Evolutionary conservation across 345 rosid genomes (phyloP), one percentile per base, ranked within the genome.

Genomic region (Eucalyptus cloeziana): DNA sequence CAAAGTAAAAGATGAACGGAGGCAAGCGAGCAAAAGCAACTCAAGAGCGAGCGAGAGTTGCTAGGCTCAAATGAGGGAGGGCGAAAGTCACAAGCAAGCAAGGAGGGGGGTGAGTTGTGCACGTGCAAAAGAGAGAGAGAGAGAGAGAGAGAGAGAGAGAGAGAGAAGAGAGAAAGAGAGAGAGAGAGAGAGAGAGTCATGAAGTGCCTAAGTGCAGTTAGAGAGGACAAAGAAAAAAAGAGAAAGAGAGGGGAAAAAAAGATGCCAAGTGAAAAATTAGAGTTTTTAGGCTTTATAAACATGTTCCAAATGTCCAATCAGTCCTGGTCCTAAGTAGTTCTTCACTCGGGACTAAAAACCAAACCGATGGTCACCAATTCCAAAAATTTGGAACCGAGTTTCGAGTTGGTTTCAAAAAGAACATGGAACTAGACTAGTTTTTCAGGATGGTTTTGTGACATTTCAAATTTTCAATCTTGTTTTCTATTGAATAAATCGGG

Each of bases 281-380:
- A 56, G 30, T 22, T 56, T 56, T 56, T 22, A 56, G 56, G 56
- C 56, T 52, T 56, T 56, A 56, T 56, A 56, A 56, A 56, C 62
- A 22, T 24, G 27, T 56, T 56, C 62, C 11, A 24, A 22, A 56
- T 56, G 13, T 56, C 62, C 62, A 56, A 56, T 56, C 30, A 56
- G 0, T 56, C 12, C 0, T 4, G 5, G 9, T 56, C 62, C 30
- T 56, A 56, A 24, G 30, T 56, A 24, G 30, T 24, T 56, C 62
- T 56, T 56, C 27, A 56, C 62, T 24, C 1, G 6, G 1, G 27
- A 9, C 6, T 4, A 0, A 24, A 3, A 56, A 56, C 6, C 30
- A 24, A 24, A 56, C 12, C 30, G 0, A 3, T 56, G 27, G 27
- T 24, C 62, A 56, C 27, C 27, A 1, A 24, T 56, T 56, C 62